phyloP scores from a whole-genome alignment of 768 basidiomycete genomes.

The Mycena rosella region DNA sequence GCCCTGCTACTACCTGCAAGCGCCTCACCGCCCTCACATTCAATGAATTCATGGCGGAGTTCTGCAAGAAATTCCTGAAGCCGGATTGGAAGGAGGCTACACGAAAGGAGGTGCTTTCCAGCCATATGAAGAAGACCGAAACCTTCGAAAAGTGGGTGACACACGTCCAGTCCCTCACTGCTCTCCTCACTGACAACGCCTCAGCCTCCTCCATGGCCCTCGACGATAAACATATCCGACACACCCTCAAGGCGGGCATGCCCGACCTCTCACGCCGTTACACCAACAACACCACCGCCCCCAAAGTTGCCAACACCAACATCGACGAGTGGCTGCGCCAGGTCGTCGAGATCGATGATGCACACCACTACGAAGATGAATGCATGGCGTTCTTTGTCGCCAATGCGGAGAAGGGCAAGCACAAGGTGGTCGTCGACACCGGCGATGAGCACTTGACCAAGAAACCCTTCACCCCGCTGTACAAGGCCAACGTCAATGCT shows the following conservation, averaged over 20 bases:
- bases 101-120: no score
- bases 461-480: not conserved
- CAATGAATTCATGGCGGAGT: no score
- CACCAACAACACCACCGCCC: not conserved
- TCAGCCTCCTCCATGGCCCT: not conserved
- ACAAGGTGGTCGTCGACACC: not conserved
- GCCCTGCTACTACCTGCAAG: no score
- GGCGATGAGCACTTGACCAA: not conserved
- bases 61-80: no score
- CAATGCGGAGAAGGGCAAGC: not conserved
- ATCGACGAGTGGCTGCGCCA: not conserved
- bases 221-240: not conserved
- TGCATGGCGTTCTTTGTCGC: not conserved
- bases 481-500: not conserved
- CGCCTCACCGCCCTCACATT: no score
- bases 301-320: not conserved
- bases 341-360: not conserved
- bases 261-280: not conserved
- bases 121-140: no score
- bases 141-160: no score
- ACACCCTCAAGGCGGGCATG: conserved; percentile 11
- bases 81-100: no score
- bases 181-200: no score
- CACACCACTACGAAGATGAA: not conserved
- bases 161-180: no score